These are phyloP conservation scores for Fusarium brachygibbosum DNA, from an alignment of 2,329 filamentous ascomycete species.

Conservation along the genomic window DNA sequence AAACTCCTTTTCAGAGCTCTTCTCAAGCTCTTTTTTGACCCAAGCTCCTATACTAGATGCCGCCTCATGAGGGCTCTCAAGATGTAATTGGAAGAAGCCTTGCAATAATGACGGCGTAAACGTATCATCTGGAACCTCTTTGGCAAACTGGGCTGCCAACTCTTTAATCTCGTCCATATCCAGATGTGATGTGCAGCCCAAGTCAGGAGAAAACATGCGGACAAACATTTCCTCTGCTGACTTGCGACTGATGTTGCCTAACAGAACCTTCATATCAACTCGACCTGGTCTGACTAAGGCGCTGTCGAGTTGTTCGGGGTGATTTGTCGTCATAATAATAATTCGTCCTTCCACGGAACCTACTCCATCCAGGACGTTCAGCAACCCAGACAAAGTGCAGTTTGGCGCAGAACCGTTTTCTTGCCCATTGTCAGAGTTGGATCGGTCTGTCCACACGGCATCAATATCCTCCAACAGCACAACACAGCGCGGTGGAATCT, in stretches of 20 bases:
- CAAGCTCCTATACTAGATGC: slow-evolving; percentile 53
- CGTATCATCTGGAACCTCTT: slow-evolving; percentile 61
- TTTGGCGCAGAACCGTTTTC: slow-evolving; percentile 39
- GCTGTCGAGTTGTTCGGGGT: slow-evolving; percentile 72
- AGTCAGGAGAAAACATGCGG: slow-evolving; percentile 60
- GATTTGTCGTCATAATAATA: slow-evolving; percentile 81
- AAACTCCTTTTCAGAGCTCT: slow-evolving; percentile 50
- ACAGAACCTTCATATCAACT: slow-evolving; percentile 73
- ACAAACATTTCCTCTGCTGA: slow-evolving; percentile 63
- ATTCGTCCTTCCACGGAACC: slow-evolving; percentile 77
- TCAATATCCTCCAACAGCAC: slow-evolving; percentile 70
- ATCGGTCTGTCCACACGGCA: slow-evolving; percentile 54
- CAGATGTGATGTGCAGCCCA: slow-evolving; percentile 45
- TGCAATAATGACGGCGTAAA: slow-evolving; percentile 66
- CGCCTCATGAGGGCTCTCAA: slow-evolving; percentile 57
- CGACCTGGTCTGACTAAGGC: slow-evolving; percentile 76
- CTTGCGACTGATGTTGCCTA: slow-evolving; percentile 63
- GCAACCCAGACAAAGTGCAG: slow-evolving; percentile 72
- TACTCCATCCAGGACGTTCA: slow-evolving; percentile 79
- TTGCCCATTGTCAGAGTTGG: slow-evolving; percentile 30
- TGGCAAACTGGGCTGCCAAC: slow-evolving; percentile 68
- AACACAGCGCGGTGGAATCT: slow-evolving; percentile 66
- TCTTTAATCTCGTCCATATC: slow-evolving; percentile 53
- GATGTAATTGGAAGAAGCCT: slow-evolving; percentile 61
- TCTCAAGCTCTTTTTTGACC: slow-evolving; percentile 54